These are phyloP conservation scores for Eleusine indica DNA, from an alignment of 176 grass and related monocot species.

Conservation along the genomic window DNA sequence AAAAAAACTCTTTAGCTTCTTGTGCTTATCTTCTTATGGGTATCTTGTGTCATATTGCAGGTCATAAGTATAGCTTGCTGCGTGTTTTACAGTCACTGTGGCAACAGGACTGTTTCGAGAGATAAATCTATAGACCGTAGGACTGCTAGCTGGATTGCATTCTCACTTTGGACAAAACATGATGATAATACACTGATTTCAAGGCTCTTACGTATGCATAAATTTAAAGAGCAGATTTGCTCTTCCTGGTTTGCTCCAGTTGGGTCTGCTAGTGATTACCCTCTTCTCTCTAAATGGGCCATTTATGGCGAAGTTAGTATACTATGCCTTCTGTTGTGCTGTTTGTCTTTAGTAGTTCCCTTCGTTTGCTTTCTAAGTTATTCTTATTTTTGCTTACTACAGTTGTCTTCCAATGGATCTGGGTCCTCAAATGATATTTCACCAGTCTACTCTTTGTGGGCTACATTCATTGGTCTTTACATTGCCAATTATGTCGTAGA, in stretches of 20 bases:
- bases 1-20: background rate
- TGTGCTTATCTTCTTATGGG: constrained; percentile 5
- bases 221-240: constrained; percentile 97
- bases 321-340: background rate
- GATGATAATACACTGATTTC: constrained; percentile 69
- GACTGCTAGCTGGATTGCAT: constrained; percentile 73
- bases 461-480: constrained; percentile 94
- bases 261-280: constrained; percentile 92
- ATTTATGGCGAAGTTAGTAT: constrained; percentile 89
- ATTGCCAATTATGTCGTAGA: constrained; percentile 97
- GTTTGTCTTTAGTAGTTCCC: background rate
- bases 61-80: constrained; percentile 99
- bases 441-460: constrained; percentile 92
- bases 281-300: constrained; percentile 95
- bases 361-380: background rate
- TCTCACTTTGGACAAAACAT: constrained; percentile 89
- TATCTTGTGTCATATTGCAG: constrained; percentile 49
- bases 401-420: constrained; percentile 81
- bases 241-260: constrained; percentile 96
- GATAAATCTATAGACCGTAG: constrained; percentile 81
- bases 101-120: constrained; percentile 72
- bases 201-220: constrained; percentile 68
- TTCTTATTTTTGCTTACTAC: constrained; percentile 52
- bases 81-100: constrained; percentile 97
- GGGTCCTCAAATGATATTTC: constrained; percentile 81